Base-by-base conservation (phyloP, 1,284 basidiomycete species). In the Fomitopsis palustris region DNA sequence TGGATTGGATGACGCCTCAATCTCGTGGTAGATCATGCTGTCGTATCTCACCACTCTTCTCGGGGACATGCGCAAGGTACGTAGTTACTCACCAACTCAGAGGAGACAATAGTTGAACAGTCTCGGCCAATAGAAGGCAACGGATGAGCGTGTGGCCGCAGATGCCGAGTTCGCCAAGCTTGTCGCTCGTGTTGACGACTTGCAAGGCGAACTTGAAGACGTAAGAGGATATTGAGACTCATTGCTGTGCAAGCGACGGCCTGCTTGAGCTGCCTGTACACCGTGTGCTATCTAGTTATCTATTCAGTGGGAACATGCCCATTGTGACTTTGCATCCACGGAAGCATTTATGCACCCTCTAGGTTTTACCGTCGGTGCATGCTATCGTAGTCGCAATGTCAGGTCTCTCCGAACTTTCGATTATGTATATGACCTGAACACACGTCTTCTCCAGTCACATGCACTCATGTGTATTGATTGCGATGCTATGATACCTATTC, bases 51-150 rank as follows among this genome's bases (percentile, higher is more conserved):
- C 49, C 17, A 16, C 19, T 45, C 56, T 56, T 10, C 56, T 62
- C 16, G 38, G 49, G 3, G 53, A 63, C 19, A 61, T 63, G 8
- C 49, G 53, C 14, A n/a, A 54, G 38, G 62, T 63, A 21, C 31
- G 62, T n/a, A n/a, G n/a, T n/a, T n/a, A n/a, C n/a, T 63, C 17
- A 16, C 23, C 17, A 27, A 16, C 12, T 1, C 33, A 9, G 10
- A 31, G 2, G 12, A 10, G 12, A 3, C 17, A 35, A 23, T 19
- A 35, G 19, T 9, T n/a, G 9, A 14, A 4, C 53, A 41, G 19
- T 43, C 49, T n/a, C 29, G 19, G 8, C 29, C 2, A 4, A 23
- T 49, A 57, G 56, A 57, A 43, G 33, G 17, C 38, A 6, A 42
- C 39, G 8, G 17, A n/a, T 4, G 39, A 42, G 39, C 39, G 39